Conservation (phyloP, 2,329 filamentous ascomycete species). For the Aspergillus arachidicola region DNA sequence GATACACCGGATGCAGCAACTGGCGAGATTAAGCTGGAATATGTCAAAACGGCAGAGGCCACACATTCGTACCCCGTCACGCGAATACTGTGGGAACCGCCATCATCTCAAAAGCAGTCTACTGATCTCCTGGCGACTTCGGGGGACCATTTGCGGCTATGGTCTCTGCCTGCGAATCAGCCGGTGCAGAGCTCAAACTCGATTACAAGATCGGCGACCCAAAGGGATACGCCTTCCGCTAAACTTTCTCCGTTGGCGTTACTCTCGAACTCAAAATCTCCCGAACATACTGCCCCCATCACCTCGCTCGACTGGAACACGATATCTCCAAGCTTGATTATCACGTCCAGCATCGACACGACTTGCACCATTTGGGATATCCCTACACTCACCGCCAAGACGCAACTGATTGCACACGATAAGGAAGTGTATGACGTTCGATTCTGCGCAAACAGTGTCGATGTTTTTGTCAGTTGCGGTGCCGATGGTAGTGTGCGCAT, state of each 20-base stretch:
- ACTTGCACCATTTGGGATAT: constrained; percentile 99
- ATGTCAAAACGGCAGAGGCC: constrained; percentile 90
- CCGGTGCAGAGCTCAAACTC: constrained; percentile 66
- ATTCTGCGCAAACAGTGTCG: constrained; percentile 97
- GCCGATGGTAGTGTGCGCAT: constrained; percentile 97
- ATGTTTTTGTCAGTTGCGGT: constrained; percentile 97
- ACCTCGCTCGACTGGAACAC: constrained; percentile 99
- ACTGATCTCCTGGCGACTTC: constrained; percentile 94
- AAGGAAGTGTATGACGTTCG: constrained; percentile 98
- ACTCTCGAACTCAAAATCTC: constrained; percentile 96
- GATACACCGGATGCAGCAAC: constrained; percentile 72
- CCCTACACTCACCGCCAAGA: constrained; percentile 94
- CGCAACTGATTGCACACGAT: constrained; percentile 96
- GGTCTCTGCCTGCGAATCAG: constrained; percentile 76
- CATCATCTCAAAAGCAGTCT: constrained; percentile 90
- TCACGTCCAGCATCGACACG: constrained; percentile 97
- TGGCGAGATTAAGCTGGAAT: constrained; percentile 69
- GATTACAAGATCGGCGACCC: constrained; percentile 67
- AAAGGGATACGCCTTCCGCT: constrained; percentile 61
- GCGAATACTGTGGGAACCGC: constrained; percentile 91
- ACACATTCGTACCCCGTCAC: constrained; percentile 98
- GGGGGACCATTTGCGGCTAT: constrained; percentile 88
- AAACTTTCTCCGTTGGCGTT: constrained; percentile 92
- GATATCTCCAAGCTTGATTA: constrained; percentile 93
- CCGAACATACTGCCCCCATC: constrained; percentile 93